These are phyloP conservation scores for Suillus spraguei DNA, from an alignment of 768 basidiomycete species.

Conservation along the genomic window DNA sequence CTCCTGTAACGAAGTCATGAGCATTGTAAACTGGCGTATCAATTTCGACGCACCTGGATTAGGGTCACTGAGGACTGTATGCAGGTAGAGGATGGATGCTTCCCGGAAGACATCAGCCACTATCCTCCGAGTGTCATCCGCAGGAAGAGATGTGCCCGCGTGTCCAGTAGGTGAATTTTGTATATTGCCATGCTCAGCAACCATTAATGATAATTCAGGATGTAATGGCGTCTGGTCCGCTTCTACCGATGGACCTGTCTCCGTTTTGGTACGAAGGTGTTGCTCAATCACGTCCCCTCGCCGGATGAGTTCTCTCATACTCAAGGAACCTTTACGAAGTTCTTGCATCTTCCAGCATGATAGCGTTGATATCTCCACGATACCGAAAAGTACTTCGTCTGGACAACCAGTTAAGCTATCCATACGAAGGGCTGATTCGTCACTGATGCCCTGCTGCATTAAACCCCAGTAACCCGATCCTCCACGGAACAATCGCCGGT, in stretches of 20 bases:
- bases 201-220: slow-evolving; percentile 36
- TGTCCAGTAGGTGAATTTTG: slow-evolving; percentile 25
- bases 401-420: slow-evolving; percentile 76
- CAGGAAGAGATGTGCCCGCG: slow-evolving; percentile 29
- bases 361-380: slow-evolving; percentile 73
- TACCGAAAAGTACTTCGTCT: slow-evolving; percentile 73
- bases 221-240: slow-evolving; percentile 42
- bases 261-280: slow-evolving; percentile 51
- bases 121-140: slow-evolving; percentile 48
- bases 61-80: slow-evolving; percentile 69
- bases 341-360: slow-evolving; percentile 76
- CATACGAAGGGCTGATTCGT: slow-evolving; percentile 56
- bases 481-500: slow-evolving; percentile 65
- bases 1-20: slow-evolving; percentile 46
- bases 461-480: slow-evolving; percentile 48
- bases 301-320: slow-evolving; percentile 72
- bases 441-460: slow-evolving; percentile 30
- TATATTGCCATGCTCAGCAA: slow-evolving; percentile 18
- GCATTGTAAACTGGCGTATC: background rate
- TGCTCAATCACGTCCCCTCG: slow-evolving; percentile 75
- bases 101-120: slow-evolving; percentile 66
- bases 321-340: slow-evolving; percentile 64
- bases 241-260: slow-evolving; percentile 32
- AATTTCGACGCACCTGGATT: slow-evolving; percentile 58
- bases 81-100: slow-evolving; percentile 64